Base-by-base conservation (phyloP, 2,329 filamentous ascomycete species). In the Nothophoma quercina region DNA sequence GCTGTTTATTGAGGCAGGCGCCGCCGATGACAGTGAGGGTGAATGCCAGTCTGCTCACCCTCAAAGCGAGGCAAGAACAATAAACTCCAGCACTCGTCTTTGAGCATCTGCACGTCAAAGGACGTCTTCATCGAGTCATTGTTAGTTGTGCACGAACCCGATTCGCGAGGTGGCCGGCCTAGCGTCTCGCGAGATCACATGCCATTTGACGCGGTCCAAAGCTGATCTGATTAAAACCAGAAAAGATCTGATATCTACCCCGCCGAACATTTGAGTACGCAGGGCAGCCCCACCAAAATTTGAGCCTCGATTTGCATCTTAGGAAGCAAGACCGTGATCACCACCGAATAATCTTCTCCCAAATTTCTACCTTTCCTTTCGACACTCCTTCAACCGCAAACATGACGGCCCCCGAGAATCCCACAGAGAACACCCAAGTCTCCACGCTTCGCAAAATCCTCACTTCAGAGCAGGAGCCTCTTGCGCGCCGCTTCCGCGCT, bases 401-500 rank as follows among this genome's bases (percentile, higher is more conserved):
- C 7, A 72, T 72, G 70, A 56, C 70, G 16, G 63, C 58, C 26
- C 25, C 64, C 46, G 69, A 68, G 23, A 33, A 28, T 6, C 16
- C 57, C 9, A 40, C 51, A 29, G 54, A 64, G 43, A 62, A 65
- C 29, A 64, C 77, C 9, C 86, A 85, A 36, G 82, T 91, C 63
- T 68, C 79, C 50, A 79, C 82, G 52, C 83, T 96, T 44, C 88
- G 91, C 69, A 83, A 88, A 68, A 89, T 88, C 54, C 86, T 99
- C 55, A 88, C 84, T 66, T 88, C 89, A 40, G 95, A 98, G 79
- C 78, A 83, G 12, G 88, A 90, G 57, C 87, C 93, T 36, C 89
- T 99, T 47, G 89, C 93, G 30, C 83, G 91, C 59, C 91, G 95
- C 59, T 99, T 98, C 78, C 91, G 95, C 67, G 93, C 95, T 34